Conservation (phyloP, 352 stramenopile species). For the Peronospora destructor region DNA sequence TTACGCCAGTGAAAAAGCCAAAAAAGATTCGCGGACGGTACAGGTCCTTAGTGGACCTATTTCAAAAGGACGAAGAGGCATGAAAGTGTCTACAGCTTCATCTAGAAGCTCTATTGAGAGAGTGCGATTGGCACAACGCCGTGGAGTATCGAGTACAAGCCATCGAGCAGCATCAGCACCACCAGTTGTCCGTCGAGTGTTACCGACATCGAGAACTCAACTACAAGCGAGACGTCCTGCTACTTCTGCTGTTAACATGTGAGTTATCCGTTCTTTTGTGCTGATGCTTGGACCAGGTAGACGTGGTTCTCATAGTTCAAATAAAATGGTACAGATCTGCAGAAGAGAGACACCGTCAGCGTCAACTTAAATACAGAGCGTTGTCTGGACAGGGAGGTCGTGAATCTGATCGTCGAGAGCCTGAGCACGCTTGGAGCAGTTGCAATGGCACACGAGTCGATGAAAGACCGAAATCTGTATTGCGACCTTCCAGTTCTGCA, state of each 20-base stretch:
- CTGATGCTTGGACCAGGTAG: constrained; percentile 1
- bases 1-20: constrained; percentile 65
- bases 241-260: constrained; percentile 25
- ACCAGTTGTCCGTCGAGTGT: constrained; percentile 23
- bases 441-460: constrained; percentile 12
- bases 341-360: constrained; percentile 52
- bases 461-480: constrained; percentile 14
- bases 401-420: constrained; percentile 17
- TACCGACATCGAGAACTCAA: constrained; percentile 18
- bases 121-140: constrained; percentile 34
- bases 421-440: constrained; percentile 16
- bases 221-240: constrained; percentile 15
- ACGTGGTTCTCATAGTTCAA: constrained; percentile 7
- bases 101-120: constrained; percentile 47
- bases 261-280: constrained; percentile 6
- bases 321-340: constrained; percentile 27
- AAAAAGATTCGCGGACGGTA: constrained; percentile 63
- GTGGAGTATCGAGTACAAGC: constrained; percentile 16
- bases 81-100: constrained; percentile 54
- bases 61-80: constrained; percentile 42
- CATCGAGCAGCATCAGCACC: constrained; percentile 24
- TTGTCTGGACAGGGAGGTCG: constrained; percentile 22
- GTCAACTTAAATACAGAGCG: constrained; percentile 38
- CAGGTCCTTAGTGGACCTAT: constrained; percentile 64
- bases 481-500: constrained; percentile 21